Evolutionary conservation across 2,329 filamentous ascomycete species (phyloP), one percentile per base, ranked within the genome.

Genomic region (Reticulascus tulasneorum): DNA sequence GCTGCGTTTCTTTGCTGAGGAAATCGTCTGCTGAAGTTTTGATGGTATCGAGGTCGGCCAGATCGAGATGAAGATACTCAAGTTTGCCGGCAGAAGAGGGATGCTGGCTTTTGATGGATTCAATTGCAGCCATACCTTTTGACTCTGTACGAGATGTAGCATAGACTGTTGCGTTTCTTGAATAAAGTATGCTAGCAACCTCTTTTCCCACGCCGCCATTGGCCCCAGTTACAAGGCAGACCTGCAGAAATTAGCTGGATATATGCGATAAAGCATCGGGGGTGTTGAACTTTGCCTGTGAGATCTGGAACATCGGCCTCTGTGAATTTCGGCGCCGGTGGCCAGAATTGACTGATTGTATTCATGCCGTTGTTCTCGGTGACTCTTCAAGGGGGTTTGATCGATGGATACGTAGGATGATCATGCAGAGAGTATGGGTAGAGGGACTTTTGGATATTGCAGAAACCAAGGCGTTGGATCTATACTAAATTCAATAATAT

Each of bases 161-260:
- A 52, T 77, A 79, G n/a, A 80, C 67, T 2, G 60, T 75, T 23
- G 62, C 74, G 36, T 75, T 71, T 23, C 63, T 65, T 10, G 57
- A 52, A 52, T 79, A 80, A 9, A 82, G 60, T 4, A 80, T 64
- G 24, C 65, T 64, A 21, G 59, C 60, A 15, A 79, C 60, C 45
- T 77, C 69, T 25, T 67, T 64, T 9, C 75, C 75, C 7, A 77
- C 60, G 60, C 60, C 60, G 0, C 57, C 55, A 45, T 63, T 62
- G 36, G 56, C 53, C 23, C 60, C 60, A 1, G 60, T 80, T 12
- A 80, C 66, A 40, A 80, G 64, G 55, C 64, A 68, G 22, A 75
- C 68, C 59, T 59, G 27, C 9, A 26, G 23, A 11, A 18, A 23
- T 32, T 15, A 22, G 13, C 20, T 11, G 13, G 21, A 18, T 30